Percentiles rank a stretch among this genome's conserved stretches.
phyloP scores from a whole-genome alignment of 768 basidiomycete genomes.

The Coprinopsis strossmayeri region DNA sequence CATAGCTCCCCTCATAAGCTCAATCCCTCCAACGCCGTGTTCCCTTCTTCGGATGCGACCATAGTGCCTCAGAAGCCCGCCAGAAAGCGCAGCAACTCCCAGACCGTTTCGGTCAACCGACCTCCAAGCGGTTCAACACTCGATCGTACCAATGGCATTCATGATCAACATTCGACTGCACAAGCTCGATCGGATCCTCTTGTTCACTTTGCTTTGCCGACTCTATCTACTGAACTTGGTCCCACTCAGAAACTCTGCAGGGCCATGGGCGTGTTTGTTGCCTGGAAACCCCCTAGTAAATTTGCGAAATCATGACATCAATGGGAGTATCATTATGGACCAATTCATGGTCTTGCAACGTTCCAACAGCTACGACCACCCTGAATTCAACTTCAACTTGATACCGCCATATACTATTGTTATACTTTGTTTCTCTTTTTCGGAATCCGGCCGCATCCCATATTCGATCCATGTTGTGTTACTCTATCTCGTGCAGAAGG shows the following conservation, averaged over 20 bases:
- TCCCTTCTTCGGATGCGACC: too few relatives aligned
- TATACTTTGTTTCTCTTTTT: too few relatives aligned
- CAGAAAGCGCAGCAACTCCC: constrained; percentile 10
- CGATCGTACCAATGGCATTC: background rate
- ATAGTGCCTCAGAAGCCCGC: too few relatives aligned
- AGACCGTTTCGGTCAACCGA: constrained; percentile 3
- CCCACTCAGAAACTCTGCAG: constrained; percentile 43
- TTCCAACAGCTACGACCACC: background rate
- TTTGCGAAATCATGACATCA: background rate
- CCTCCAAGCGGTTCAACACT: background rate
- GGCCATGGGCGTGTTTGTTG: constrained; percentile 46
- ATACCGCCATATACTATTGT: too few relatives aligned
- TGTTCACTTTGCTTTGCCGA: constrained; percentile 4
- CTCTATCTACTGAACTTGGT: constrained; percentile 9
- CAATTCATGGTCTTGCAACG: background rate
- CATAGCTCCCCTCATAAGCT: constrained; percentile 13
- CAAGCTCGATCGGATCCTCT: constrained; percentile 6
- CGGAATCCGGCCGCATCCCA: too few relatives aligned
- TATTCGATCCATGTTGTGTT: too few relatives aligned
- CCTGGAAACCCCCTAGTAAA: constrained; percentile 39
- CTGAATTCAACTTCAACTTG: too few relatives aligned
- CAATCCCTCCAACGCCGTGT: constrained; percentile 8
- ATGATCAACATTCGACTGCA: background rate
- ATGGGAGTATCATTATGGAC: background rate
- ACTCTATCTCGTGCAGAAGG: too few relatives aligned